These are phyloP conservation scores for Pharnaceum exiguum DNA, from an alignment of 148 eudicot species.

Conservation along the genomic window DNA sequence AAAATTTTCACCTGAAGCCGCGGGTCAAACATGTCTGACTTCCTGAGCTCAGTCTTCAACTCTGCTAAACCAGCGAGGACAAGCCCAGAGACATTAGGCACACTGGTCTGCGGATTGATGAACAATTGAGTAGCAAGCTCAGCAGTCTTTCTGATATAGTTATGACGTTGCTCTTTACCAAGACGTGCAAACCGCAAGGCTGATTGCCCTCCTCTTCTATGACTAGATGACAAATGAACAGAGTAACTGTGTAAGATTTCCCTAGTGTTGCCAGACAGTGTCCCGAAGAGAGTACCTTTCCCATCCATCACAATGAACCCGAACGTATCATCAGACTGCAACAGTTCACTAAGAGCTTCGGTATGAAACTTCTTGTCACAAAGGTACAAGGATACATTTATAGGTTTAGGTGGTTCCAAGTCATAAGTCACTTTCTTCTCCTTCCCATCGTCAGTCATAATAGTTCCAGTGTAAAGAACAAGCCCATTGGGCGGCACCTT, in stretches of 20 bases:
- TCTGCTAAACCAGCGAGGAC: slow-evolving; percentile 34
- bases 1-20: slow-evolving; percentile 28
- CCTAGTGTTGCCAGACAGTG: slow-evolving; percentile 27
- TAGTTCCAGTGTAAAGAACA: slow-evolving; percentile 33
- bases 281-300: slow-evolving; percentile 29
- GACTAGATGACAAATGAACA: slow-evolving; percentile 30
- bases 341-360: slow-evolving; percentile 28
- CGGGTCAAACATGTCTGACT: slow-evolving; percentile 36
- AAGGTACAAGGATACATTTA: slow-evolving; percentile 27
- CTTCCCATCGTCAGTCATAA: slow-evolving; percentile 31
- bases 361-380: slow-evolving; percentile 35
- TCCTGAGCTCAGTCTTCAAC: slow-evolving; percentile 34
- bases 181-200: slow-evolving; percentile 37
- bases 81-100: slow-evolving; percentile 33
- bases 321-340: slow-evolving; percentile 31
- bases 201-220: slow-evolving; percentile 37
- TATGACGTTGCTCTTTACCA: slow-evolving; percentile 30
- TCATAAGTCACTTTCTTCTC: slow-evolving; percentile 35
- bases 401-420: slow-evolving; percentile 31
- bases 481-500: slow-evolving; percentile 35
- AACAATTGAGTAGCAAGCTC: slow-evolving; percentile 32
- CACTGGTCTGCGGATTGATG: slow-evolving; percentile 29
- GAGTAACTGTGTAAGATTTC: slow-evolving; percentile 31
- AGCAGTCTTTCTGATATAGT: slow-evolving; percentile 32
- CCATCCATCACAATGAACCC: slow-evolving; percentile 35